phyloP scores from a whole-genome alignment of 1,284 basidiomycete species.

The Puccinia coronata region DNA sequence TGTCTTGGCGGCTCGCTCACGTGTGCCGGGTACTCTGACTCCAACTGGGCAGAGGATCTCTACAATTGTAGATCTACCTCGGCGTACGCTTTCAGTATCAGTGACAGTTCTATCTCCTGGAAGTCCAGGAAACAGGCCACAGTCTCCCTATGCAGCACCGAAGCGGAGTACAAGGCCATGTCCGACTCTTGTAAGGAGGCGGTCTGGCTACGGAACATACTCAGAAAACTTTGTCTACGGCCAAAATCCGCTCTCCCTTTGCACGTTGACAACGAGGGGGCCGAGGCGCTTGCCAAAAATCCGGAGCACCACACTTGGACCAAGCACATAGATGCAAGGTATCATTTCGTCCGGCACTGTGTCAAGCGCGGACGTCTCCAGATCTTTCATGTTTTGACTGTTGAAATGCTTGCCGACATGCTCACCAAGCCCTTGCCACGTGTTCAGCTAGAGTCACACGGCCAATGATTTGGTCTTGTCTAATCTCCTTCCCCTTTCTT shows the following conservation, averaged over 20 bases:
- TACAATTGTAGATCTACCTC: neutral
- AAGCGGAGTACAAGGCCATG: too few species aligned
- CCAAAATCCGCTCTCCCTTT: neutral
- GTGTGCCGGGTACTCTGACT: neutral
- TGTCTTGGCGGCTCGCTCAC: neutral
- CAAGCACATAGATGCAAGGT: conserved; percentile 42
- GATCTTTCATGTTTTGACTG: conserved; percentile 56
- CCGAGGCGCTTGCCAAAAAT: conserved; percentile 29
- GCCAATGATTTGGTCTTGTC: conserved; percentile 58
- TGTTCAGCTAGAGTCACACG: too few species aligned
- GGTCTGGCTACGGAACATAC: neutral
- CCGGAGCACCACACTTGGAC: conserved; percentile 15
- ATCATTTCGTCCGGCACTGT: conserved; percentile 28
- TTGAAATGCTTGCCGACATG: neutral
- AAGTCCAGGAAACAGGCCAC: conserved; percentile 27
- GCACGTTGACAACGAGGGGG: too few species aligned
- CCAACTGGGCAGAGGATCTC: neutral
- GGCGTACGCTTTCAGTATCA: neutral
- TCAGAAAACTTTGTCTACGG: neutral
- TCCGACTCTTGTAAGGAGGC: neutral
- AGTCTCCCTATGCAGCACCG: too few species aligned
- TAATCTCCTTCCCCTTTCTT: neutral
- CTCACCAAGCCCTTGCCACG: too few species aligned
- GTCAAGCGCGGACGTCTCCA: conserved; percentile 53
- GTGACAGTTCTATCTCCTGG: conserved; percentile 19